These are phyloP conservation scores for Fusarium scirpi DNA, from an alignment of 2,329 filamentous ascomycete species.

Conservation along the genomic window DNA sequence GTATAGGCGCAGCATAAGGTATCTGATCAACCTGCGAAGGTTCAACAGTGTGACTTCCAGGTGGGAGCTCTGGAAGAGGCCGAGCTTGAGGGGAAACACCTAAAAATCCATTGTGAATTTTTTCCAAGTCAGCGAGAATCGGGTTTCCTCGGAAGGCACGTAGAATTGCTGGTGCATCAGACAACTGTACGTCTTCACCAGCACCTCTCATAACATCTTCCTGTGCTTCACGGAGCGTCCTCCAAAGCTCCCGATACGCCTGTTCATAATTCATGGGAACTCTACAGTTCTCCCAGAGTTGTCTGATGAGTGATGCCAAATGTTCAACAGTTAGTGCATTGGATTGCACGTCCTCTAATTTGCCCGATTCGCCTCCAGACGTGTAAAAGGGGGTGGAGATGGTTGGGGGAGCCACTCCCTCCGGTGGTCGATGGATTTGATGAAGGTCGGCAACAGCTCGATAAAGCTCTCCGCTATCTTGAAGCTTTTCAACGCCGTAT, in stretches of 20 bases:
- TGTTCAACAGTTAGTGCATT: neutral
- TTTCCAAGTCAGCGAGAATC: constrained; percentile 6
- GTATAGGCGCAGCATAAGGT: neutral
- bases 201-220: neutral
- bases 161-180: no score
- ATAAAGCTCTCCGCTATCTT: neutral
- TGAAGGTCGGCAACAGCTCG: constrained; percentile 2
- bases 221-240: neutral
- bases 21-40: neutral
- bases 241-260: constrained; percentile 4
- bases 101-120: neutral
- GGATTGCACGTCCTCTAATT: neutral
- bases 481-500: constrained; percentile 16
- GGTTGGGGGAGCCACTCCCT: neutral
- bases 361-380: neutral
- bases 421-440: constrained; percentile 17
- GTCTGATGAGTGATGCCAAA: constrained; percentile 2
- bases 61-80: neutral
- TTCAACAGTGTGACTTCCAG: neutral
- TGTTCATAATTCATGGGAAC: neutral
- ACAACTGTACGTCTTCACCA: neutral
- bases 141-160: constrained; percentile 17
- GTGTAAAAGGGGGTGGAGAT: neutral
- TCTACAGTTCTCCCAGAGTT: neutral
- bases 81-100: neutral